Percentiles rank a stretch among this genome's conserved stretches.
These are phyloP conservation scores for Eleusine coracana DNA, from an alignment of 176 grass and related monocot genomes.

Conservation along the genomic window DNA sequence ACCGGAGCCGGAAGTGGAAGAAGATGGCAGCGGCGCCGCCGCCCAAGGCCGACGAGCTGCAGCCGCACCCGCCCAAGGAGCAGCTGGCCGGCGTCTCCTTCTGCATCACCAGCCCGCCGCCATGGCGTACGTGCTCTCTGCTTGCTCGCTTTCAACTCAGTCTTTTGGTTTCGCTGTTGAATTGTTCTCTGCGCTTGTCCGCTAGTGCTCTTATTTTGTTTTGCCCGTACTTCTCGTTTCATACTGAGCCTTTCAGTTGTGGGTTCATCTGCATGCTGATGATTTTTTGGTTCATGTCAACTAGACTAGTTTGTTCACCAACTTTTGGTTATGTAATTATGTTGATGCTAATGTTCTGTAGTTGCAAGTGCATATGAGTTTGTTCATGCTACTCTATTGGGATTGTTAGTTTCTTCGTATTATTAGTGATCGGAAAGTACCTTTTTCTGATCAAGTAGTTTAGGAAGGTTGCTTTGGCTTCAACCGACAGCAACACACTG, in stretches of 20 bases:
- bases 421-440: neutral
- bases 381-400: neutral
- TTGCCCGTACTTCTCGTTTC: neutral
- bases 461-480: constrained; percentile 28
- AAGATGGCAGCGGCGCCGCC: constrained; percentile 80
- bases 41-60: constrained; percentile 91
- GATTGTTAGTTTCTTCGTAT: neutral
- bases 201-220: neutral
- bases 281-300: neutral
- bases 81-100: constrained; percentile 75
- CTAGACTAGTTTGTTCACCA: neutral
- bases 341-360: neutral
- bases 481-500: neutral
- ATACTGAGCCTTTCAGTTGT: neutral
- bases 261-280: neutral
- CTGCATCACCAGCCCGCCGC: constrained; percentile 95
- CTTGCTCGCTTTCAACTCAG: neutral
- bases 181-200: constrained; percentile 12
- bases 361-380: neutral
- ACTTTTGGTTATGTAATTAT: neutral
- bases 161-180: constrained; percentile 14
- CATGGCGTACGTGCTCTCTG: constrained; percentile 74
- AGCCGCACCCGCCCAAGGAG: constrained; percentile 86
- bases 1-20: constrained; percentile 15
- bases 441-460: neutral